Evolutionary conservation across 768 basidiomycete species (phyloP).

Genomic region (Kwoniella dejecticola): DNA sequence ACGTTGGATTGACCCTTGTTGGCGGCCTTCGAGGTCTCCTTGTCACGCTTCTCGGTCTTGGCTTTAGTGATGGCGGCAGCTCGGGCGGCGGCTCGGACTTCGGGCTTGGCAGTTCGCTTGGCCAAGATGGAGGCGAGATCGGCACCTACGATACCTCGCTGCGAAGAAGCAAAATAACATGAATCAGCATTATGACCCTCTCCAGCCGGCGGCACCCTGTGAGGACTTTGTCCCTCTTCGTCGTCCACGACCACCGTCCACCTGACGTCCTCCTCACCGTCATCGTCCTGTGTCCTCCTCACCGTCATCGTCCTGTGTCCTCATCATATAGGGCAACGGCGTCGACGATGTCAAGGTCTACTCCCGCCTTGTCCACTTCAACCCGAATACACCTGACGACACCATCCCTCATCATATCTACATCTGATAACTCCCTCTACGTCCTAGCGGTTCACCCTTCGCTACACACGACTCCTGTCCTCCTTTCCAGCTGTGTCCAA

Average conservation of each 20-base stretch:
- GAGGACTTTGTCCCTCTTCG: background rate
- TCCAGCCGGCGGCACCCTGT: too few relatives aligned
- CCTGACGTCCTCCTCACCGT: background rate
- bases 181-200: background rate
- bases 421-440: too few relatives aligned
- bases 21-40: constrained; percentile 77
- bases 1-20: constrained; percentile 60
- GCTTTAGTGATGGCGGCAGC: constrained; percentile 87
- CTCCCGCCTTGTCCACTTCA: too few relatives aligned
- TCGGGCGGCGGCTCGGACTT: constrained; percentile 76
- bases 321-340: background rate
- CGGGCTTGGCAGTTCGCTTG: constrained; percentile 86
- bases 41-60: constrained; percentile 95
- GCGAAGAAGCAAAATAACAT: constrained; percentile 47
- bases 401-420: too few relatives aligned
- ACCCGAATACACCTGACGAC: too few relatives aligned
- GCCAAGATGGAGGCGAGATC: constrained; percentile 89
- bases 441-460: too few relatives aligned
- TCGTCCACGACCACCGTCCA: background rate
- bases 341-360: too few relatives aligned
- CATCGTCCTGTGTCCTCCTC: background rate
- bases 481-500: too few relatives aligned
- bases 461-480: too few relatives aligned
- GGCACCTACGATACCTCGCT: constrained; percentile 97
- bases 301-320: background rate